Percentiles rank a stretch among this genome's conserved stretches.
Evolutionary conservation across 495 filamentous ascomycete genomes (phyloP).

Genomic region (Pseudevernia furfuracea): DNA sequence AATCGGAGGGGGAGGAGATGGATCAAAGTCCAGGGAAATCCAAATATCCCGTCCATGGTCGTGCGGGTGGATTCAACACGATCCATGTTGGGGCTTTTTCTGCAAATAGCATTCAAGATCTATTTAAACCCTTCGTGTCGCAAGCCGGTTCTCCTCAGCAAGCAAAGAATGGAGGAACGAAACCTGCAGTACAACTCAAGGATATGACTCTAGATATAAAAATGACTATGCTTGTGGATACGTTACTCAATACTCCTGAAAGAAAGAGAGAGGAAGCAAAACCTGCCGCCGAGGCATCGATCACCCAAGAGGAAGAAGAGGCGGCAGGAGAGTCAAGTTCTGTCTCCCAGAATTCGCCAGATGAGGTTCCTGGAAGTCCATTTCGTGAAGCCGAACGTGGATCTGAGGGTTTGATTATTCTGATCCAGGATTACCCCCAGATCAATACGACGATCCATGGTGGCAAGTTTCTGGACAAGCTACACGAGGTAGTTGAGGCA

Average conservation of each 20-base stretch:
- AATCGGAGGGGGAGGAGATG: conserved; percentile 31
- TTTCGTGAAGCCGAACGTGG: conserved; percentile 4
- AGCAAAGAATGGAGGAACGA: not conserved
- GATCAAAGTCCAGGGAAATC: conserved; percentile 15
- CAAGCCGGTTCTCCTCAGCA: conserved; percentile 7
- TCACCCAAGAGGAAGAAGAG: not conserved
- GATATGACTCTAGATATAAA: conserved; percentile 32
- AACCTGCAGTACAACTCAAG: conserved; percentile 5
- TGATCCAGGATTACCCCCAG: conserved; percentile 73
- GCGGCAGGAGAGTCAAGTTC: not conserved
- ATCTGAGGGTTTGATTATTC: conserved; percentile 49
- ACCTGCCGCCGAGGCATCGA: not conserved
- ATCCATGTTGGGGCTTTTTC: conserved; percentile 11
- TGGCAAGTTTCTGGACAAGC: conserved; percentile 50
- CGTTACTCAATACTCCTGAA: conserved; percentile 29
- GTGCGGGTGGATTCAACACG: conserved; percentile 6
- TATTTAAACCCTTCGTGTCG: conserved; percentile 12
- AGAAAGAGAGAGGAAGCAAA: conserved; percentile 23
- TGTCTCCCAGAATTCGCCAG: not conserved
- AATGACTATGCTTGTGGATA: conserved; percentile 28
- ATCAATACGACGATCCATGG: conserved; percentile 57
- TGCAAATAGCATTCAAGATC: conserved; percentile 3
- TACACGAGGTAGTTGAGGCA: conserved; percentile 64
- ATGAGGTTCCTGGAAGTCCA: not conserved
- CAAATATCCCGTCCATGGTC: not conserved